Conservation (phyloP, 2,329 filamentous ascomycete genomes). For the Malbranchea cinnamomea region DNA sequence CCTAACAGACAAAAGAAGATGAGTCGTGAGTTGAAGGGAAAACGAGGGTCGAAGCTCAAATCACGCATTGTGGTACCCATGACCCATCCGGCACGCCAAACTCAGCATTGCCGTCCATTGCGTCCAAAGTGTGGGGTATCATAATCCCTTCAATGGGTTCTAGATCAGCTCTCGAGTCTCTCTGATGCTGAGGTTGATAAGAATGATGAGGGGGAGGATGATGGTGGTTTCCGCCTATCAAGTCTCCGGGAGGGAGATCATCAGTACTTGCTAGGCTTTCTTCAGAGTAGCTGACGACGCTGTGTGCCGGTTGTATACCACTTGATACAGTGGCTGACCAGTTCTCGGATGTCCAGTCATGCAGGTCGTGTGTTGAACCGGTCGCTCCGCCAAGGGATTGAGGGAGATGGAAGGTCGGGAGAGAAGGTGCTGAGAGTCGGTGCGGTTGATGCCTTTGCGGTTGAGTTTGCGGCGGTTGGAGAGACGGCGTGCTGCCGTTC, state of each 20-base stretch:
- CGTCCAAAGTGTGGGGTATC: constrained; percentile 6
- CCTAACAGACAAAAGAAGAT: no score
- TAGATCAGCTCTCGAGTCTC: no score
- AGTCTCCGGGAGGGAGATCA: no score
- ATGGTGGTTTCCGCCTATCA: no score
- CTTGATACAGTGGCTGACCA: constrained; percentile 26
- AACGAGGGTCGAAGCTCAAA: no score
- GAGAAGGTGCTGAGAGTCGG: constrained; percentile 10
- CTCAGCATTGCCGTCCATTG: constrained; percentile 9
- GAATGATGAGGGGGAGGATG: no score
- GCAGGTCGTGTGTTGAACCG: constrained; percentile 16
- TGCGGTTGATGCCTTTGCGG: constrained; percentile 15
- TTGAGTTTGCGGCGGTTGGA: constrained; percentile 17
- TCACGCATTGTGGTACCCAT: constrained; percentile 10
- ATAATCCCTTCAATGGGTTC: constrained; percentile 8
- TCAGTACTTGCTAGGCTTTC: constrained; percentile 45
- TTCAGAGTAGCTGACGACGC: constrained; percentile 44
- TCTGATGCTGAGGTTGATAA: no score
- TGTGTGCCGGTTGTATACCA: constrained; percentile 31
- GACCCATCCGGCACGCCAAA: constrained; percentile 19
- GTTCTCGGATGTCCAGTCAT: constrained; percentile 24
- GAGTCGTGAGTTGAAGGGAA: no score
- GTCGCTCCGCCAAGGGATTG: no score
- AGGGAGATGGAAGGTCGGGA: constrained; percentile 8
- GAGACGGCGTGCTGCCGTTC: no score